phyloP scores from a whole-genome alignment of 2,329 filamentous ascomycete genomes.

The Aureobasidium melanogenum region DNA sequence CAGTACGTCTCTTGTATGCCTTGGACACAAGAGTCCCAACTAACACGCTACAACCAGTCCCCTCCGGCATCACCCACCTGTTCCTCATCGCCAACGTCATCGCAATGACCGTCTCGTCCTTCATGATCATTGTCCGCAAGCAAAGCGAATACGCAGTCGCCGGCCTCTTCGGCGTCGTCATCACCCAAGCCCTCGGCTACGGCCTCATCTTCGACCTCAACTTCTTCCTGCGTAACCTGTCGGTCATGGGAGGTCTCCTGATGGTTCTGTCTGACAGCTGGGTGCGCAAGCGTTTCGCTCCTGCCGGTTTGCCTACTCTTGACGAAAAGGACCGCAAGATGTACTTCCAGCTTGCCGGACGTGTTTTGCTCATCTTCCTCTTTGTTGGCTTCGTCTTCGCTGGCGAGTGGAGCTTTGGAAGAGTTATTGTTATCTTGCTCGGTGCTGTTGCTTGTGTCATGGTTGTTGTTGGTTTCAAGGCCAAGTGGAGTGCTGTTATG shows the following conservation, averaged over 20 bases:
- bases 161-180: conserved; percentile 81
- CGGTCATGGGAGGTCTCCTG: conserved; percentile 89
- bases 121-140: conserved; percentile 82
- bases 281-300: conserved; percentile 95
- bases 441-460: conserved; percentile 91
- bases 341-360: conserved; percentile 98
- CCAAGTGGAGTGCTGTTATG: conserved; percentile 95
- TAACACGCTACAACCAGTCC: conserved; percentile 50
- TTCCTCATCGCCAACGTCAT: conserved; percentile 89
- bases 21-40: conserved; percentile 13
- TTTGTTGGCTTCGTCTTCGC: conserved; percentile 96
- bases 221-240: conserved; percentile 98
- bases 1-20: conserved; percentile 56
- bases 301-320: conserved; percentile 83
- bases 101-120: conserved; percentile 74
- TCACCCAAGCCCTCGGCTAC: conserved; percentile 91
- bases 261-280: conserved; percentile 98
- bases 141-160: conserved; percentile 87
- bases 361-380: conserved; percentile 92
- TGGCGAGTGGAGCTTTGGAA: conserved; percentile 84
- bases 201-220: conserved; percentile 98
- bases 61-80: conserved; percentile 75
- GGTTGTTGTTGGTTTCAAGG: conserved; percentile 99
- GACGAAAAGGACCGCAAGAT: conserved; percentile 99
- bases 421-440: conserved; percentile 73